A percentile compares a stretch with the other conserved stretches of the same genome.
Conservation (phyloP, 2,329 filamentous ascomycete species). For the Lecanicillium sp. region DNA sequence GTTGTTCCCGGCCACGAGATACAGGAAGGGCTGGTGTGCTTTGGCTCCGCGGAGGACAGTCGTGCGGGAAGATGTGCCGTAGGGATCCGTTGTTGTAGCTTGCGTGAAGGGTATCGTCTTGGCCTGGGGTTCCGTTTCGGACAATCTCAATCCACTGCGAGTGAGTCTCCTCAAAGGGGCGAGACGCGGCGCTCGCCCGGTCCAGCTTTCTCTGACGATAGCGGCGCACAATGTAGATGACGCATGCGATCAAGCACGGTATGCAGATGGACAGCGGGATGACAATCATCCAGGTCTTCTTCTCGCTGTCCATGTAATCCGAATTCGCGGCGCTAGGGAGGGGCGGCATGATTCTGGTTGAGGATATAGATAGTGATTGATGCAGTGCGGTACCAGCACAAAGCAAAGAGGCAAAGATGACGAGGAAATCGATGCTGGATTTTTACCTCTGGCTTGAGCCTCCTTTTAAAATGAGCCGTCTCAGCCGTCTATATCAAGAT, state of each 20-base stretch:
- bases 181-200: neutral
- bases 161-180: neutral
- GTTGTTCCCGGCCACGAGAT: neutral
- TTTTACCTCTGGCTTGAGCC: neutral
- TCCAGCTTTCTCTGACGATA: neutral
- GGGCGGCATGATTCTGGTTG: neutral
- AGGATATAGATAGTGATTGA: neutral
- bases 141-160: neutral
- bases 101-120: too few relatives aligned
- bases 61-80: neutral
- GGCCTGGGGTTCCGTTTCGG: neutral
- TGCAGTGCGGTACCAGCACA: neutral
- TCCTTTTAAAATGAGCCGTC: neutral
- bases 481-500: neutral
- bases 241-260: neutral
- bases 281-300: slow-evolving; percentile 1
- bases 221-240: neutral
- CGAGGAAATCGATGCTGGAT: too few relatives aligned
- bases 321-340: neutral
- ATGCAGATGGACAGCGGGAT: neutral
- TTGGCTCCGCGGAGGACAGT: neutral
- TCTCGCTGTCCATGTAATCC: neutral
- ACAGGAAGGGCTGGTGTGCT: neutral
- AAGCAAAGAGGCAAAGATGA: neutral
- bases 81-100: neutral